These are phyloP conservation scores for Peribolospora kevripleyi DNA, from an alignment of 768 basidiomycete genomes.

Conservation along the genomic window DNA sequence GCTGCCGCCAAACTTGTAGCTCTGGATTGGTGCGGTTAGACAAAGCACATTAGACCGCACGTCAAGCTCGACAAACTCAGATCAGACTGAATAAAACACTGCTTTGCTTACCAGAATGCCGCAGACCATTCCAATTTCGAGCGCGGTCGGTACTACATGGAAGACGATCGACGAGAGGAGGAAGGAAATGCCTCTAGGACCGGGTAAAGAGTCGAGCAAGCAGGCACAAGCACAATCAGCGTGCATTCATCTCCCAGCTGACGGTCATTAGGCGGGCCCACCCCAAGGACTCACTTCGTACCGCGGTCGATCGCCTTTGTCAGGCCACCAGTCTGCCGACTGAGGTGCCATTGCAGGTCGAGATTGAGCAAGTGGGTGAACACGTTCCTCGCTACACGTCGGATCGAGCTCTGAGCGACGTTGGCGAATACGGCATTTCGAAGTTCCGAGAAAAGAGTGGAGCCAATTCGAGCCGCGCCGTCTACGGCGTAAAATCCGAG, in stretches of 20 bases:
- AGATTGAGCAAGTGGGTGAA: slow-evolving; percentile 80
- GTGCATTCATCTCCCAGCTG: neutral
- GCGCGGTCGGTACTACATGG: slow-evolving; percentile 78
- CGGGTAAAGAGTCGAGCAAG: neutral
- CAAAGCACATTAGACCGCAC: neutral
- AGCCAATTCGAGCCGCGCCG: slow-evolving; percentile 66
- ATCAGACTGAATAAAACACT: neutral
- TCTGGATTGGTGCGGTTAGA: slow-evolving; percentile 26
- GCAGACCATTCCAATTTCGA: slow-evolving; percentile 91
- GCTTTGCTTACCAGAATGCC: slow-evolving; percentile 53
- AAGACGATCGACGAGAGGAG: slow-evolving; percentile 79
- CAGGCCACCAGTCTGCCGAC: slow-evolving; percentile 80
- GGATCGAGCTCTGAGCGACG: slow-evolving; percentile 79
- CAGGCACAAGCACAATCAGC: neutral
- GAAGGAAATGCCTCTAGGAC: slow-evolving; percentile 72
- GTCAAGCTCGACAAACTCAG: neutral
- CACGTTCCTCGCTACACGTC: slow-evolving; percentile 82
- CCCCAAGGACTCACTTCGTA: slow-evolving; percentile 48
- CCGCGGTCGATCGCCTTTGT: slow-evolving; percentile 92
- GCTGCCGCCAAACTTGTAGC: slow-evolving; percentile 92
- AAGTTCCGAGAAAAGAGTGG: slow-evolving; percentile 71
- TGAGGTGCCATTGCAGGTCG: slow-evolving; percentile 75
- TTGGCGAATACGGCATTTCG: slow-evolving; percentile 89
- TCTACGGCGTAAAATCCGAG: slow-evolving; percentile 28
- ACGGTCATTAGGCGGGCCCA: neutral